These are phyloP conservation scores for Clonostachys chloroleuca DNA, from an alignment of 2,329 filamentous ascomycete genomes.

Conservation along the genomic window DNA sequence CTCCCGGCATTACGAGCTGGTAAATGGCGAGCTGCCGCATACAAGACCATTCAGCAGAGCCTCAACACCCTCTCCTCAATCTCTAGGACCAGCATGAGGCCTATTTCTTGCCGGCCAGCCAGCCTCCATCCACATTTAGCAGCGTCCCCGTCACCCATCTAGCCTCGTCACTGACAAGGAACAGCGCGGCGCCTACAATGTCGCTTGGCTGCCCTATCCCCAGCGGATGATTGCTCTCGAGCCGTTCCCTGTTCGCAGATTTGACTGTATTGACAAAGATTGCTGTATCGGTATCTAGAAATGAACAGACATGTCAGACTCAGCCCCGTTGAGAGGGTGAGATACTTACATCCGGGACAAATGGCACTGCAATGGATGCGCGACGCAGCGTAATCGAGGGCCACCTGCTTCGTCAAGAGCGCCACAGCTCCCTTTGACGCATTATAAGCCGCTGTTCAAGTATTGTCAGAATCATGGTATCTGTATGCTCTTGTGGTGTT, in stretches of 20 bases:
- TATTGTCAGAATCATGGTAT: background rate
- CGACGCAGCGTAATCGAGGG: constrained; percentile 40
- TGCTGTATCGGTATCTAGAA: constrained; percentile 14
- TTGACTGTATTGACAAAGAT: constrained; percentile 15
- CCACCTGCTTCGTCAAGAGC: constrained; percentile 41
- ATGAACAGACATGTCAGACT: background rate
- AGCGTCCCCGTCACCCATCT: constrained; percentile 33
- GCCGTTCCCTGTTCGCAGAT: constrained; percentile 5
- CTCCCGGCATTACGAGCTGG: no score
- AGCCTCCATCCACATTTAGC: constrained; percentile 32
- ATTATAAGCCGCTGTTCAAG: constrained; percentile 28
- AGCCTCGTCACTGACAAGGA: constrained; percentile 28
- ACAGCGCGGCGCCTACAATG: constrained; percentile 24
- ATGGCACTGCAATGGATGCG: constrained; percentile 49
- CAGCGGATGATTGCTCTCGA: constrained; percentile 13
- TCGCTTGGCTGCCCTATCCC: constrained; percentile 17
- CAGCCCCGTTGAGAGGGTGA: background rate
- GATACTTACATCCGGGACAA: constrained; percentile 38
- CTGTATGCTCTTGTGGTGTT: no score
- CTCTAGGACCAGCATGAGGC: no score
- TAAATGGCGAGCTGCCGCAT: no score
- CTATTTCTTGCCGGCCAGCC: constrained; percentile 14
- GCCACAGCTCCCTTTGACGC: constrained; percentile 45
- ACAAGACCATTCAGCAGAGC: no score
- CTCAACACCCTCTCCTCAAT: no score